Evolutionary conservation across 257 asterid genomes (phyloP), one percentile per base, ranked within the genome.

Genomic region (Nicotiana sylvestris): DNA sequence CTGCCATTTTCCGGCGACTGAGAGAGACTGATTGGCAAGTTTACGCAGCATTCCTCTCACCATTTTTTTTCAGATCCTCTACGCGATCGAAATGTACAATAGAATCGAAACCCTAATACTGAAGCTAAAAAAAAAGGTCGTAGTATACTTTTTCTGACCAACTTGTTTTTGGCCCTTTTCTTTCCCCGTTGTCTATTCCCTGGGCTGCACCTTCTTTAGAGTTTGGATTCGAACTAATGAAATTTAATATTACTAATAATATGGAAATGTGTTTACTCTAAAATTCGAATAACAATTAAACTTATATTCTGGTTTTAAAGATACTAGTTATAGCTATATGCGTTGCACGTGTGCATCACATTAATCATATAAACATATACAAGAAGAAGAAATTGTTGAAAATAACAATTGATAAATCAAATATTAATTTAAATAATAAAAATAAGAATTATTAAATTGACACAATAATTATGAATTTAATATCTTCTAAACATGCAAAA

Each of bases 1-100:
- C 84, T 96, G 98, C 99, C 99, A 96, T 88, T 92, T 93, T 9
- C 99, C 98, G 87, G 98, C 97, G 66, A 90, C 87, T 81, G 98
- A 90, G 65, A 96, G 93, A 67, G 99, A 90, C 81, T 94, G 94
- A 77, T 83, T 77, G 56, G 97, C 97, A 21, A 96, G 89, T 85
- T 93, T 96, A 13, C 97, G 90, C 58, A 96, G 81, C 92, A 94
- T 84, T 83, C 95, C 94, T 86, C 98, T 86, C 83, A 90, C 97
- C 98, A 96, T 96, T 84, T 77, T 77, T 81, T 49, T 30, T 21
- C 53, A 68, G 86, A 79, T 79, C 86, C 77, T 64, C 27, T 0
- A 27, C 61, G 39, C 83, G 55, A 30, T 66, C 62, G 43, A 21
- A 69, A 21, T 25, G 51, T 53, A 13, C 21, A 72, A 72, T 72